These are phyloP conservation scores for Rhynchosporium agropyri DNA, from an alignment of 2,329 filamentous ascomycete genomes.

Conservation along the genomic window DNA sequence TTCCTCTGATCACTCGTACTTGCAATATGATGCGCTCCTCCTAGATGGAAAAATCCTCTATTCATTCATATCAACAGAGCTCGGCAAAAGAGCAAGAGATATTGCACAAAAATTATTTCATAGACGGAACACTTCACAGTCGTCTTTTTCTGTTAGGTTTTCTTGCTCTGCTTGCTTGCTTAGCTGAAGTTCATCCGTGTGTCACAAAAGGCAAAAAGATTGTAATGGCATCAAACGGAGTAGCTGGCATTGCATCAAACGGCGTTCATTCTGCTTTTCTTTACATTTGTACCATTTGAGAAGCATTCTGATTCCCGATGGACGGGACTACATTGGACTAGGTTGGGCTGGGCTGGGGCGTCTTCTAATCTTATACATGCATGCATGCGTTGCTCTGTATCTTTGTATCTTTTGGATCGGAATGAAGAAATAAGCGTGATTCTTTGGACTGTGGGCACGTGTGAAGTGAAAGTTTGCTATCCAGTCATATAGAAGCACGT, in stretches of 20 bases:
- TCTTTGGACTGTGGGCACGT: no score
- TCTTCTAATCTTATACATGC: not conserved
- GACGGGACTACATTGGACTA: not conserved
- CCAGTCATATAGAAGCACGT: no score
- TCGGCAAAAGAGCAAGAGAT: not conserved
- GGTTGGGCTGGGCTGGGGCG: not conserved
- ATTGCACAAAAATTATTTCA: not conserved
- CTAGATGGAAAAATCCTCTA: not conserved
- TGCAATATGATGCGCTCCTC: not conserved
- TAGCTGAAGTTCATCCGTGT: not conserved
- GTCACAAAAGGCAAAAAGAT: not conserved
- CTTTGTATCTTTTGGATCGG: constrained; percentile 5
- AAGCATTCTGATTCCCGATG: not conserved
- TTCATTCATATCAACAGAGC: not conserved
- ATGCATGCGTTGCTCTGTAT: not conserved
- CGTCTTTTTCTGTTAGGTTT: not conserved
- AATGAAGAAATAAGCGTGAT: not conserved
- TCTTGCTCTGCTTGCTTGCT: not conserved
- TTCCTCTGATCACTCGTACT: not conserved
- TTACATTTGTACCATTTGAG: not conserved
- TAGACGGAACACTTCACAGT: not conserved
- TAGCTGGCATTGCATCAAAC: not conserved
- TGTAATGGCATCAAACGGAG: not conserved
- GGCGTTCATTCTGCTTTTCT: constrained; percentile 5
- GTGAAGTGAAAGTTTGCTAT: no score